Evolutionary conservation across 441 rosid species (phyloP).

Genomic region (Adansonia gregorii): DNA sequence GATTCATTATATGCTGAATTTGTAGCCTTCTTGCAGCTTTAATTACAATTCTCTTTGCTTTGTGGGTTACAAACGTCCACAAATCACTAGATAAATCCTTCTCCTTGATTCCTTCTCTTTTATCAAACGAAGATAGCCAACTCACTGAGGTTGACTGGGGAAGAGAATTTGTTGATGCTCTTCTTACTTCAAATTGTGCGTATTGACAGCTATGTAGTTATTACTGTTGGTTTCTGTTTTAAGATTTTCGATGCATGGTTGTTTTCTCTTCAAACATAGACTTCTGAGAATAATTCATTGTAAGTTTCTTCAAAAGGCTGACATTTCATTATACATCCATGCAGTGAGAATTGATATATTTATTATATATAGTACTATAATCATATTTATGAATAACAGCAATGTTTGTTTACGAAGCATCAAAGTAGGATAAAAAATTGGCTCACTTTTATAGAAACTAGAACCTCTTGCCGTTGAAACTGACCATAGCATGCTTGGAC

Average conservation of each 20-base stretch:
- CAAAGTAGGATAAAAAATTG: background rate
- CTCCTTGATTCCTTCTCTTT: slow-evolving; percentile 61
- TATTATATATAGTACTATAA: background rate
- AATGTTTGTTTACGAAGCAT: background rate
- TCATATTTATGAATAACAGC: background rate
- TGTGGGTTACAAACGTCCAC: slow-evolving; percentile 73
- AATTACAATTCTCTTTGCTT: slow-evolving; percentile 27
- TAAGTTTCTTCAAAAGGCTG: background rate
- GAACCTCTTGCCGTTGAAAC: background rate
- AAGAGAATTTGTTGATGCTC: slow-evolving; percentile 50
- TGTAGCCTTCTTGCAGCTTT: slow-evolving; percentile 13
- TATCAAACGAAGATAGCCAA: slow-evolving; percentile 43
- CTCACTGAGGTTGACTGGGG: slow-evolving; percentile 53
- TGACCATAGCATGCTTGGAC: background rate
- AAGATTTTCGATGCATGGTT: slow-evolving; percentile 1
- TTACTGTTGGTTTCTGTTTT: slow-evolving; percentile 14
- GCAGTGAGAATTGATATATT: background rate
- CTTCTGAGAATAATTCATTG: too few relatives aligned
- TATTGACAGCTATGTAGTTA: slow-evolving; percentile 59
- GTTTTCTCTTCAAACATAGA: background rate
- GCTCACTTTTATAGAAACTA: background rate
- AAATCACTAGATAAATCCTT: slow-evolving; percentile 57
- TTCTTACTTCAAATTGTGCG: slow-evolving; percentile 58
- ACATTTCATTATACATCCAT: background rate
- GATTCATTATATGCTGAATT: slow-evolving; percentile 9